Conservation (phyloP, 1,284 basidiomycete genomes). For the Phylloboletellus chloephorus region DNA sequence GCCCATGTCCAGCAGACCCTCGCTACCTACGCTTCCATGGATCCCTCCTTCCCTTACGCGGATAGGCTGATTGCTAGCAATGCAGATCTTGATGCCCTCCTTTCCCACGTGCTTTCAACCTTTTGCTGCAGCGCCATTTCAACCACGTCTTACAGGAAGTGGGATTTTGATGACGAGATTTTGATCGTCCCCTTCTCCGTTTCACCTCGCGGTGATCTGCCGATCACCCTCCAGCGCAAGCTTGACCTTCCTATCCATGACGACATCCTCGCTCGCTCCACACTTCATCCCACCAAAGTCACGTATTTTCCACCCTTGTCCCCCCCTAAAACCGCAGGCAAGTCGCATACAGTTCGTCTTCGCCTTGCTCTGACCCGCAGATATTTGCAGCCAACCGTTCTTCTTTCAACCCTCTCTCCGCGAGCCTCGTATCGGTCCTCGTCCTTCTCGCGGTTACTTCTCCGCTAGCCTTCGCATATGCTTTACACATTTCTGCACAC, state of each 20-base stretch:
- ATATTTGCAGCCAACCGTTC: conserved; percentile 10
- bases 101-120: conserved; percentile 25
- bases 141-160: conserved; percentile 17
- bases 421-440: conserved; percentile 16
- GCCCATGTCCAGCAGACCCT: conserved; percentile 25
- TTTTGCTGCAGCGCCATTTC: conserved; percentile 23
- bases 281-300: conserved; percentile 25
- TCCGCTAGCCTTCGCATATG: conserved; percentile 20
- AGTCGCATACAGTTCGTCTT: conserved; percentile 3
- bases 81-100: conserved; percentile 24
- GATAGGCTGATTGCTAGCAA: conserved; percentile 15
- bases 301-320: conserved; percentile 26
- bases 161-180: conserved; percentile 30
- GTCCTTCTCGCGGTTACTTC: conserved; percentile 16
- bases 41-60: conserved; percentile 24
- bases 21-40: conserved; percentile 24
- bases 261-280: conserved; percentile 21
- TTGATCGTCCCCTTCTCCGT: conserved; percentile 19
- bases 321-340: conserved; percentile 14
- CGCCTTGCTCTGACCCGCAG: conserved; percentile 2
- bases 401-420: conserved; percentile 10
- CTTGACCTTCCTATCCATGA: conserved; percentile 27
- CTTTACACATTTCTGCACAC: conserved; percentile 12
- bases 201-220: conserved; percentile 1
- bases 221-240: conserved; percentile 20